Evolutionary conservation across 2,329 filamentous ascomycete genomes (phyloP), one percentile per base, ranked within the genome.

Genomic region (Diatrype stigma): DNA sequence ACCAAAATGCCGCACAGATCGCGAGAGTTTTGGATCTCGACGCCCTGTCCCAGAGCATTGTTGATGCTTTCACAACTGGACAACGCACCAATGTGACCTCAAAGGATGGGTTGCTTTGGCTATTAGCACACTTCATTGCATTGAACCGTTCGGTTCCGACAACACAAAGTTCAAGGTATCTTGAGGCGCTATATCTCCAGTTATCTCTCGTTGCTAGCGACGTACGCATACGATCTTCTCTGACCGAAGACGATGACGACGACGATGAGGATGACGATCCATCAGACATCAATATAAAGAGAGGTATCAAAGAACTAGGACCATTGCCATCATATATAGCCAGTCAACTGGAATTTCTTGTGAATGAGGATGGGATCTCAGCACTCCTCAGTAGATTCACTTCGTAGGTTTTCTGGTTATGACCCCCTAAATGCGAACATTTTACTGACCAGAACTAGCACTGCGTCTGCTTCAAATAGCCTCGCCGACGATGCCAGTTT

Each of bases 341-440:
- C 45, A 73, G 78, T 0, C 82, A 90, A 59, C 72, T 96, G 2
- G 69, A 80, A 16, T 87, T 85, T 10, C 72, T 96, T 7, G 82
- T 95, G 30, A 85, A 91, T 55, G 82, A 89, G 65, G 79, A 85
- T 42, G 89, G 87, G 37, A 88, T 96, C 49, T 82, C 85, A 0
- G 78, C 77, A 22, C 72, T 87, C 7, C 70, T 89, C 8, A 66
- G 64, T 12, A 67, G 65, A 53, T 71, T 76, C 51, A 70, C 70
- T 2, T 66, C 67, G 60, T 73, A 62, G 61, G 67, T 67, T 26
- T 34, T 37, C 14, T 23, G 22, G 8, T 10, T 40, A 14, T 23
- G 64, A 52, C 67, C 32, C 58, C 62, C 17, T 64, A 66, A 8
- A 48, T 49, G 37, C n/a, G 47, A 45, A 35, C 65, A 22, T 34